Evolutionary conservation across 345 rosid species (phyloP).

Genomic region (Pugionium dolabratum): DNA sequence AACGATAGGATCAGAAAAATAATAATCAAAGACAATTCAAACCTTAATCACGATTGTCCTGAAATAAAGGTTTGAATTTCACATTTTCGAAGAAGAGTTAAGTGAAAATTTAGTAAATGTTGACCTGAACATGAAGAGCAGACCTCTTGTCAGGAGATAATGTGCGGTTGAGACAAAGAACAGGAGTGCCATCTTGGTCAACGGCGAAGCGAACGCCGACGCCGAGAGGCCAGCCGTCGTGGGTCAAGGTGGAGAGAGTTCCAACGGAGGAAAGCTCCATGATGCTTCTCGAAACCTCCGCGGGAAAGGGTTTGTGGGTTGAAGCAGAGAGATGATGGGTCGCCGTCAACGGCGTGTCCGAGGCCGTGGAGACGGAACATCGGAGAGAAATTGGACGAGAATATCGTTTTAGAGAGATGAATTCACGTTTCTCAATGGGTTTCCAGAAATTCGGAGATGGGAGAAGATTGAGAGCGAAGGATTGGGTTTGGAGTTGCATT

Average conservation of each 20-base stretch:
- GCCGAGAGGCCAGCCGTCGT: conserved; percentile 74
- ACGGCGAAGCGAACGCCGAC: conserved; percentile 84
- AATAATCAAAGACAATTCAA: conserved; percentile 2
- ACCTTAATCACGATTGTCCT: background rate
- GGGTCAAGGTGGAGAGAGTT: conserved; percentile 66
- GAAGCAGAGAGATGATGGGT: conserved; percentile 35
- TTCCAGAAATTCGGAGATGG: conserved; percentile 40
- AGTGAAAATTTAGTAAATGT: background rate
- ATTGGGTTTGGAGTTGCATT: conserved; percentile 68
- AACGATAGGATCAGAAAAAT: background rate
- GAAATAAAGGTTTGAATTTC: background rate
- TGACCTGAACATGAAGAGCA: conserved; percentile 88
- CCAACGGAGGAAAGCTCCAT: conserved; percentile 76
- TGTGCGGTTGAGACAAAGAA: conserved; percentile 55
- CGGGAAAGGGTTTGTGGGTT: conserved; percentile 66
- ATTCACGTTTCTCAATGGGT: conserved; percentile 42
- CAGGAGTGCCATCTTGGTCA: conserved; percentile 75
- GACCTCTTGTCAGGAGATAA: conserved; percentile 61
- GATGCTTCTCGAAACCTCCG: conserved; percentile 87
- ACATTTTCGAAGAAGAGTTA: background rate
- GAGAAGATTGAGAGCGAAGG: conserved; percentile 46
- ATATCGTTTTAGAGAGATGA: conserved; percentile 37
- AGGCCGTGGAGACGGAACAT: conserved; percentile 62
- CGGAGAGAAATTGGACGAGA: conserved; percentile 45
- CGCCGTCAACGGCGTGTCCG: conserved; percentile 38